A percentile compares a stretch with the other conserved stretches of the same genome.
These are phyloP conservation scores for Gossypium turneri DNA, from an alignment of 345 rosid genomes.

Conservation along the genomic window DNA sequence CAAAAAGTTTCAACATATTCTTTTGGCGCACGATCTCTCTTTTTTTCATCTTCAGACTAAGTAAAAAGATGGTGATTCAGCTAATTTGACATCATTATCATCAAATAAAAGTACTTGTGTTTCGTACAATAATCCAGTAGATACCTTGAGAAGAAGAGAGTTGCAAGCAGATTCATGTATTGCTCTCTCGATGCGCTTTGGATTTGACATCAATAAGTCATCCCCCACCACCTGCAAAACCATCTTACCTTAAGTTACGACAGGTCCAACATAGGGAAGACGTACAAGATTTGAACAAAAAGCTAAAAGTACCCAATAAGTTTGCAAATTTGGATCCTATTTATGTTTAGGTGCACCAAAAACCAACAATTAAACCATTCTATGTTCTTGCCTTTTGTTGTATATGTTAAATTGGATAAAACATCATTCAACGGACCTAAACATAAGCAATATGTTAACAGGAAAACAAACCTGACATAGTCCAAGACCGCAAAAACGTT, in stretches of 20 bases:
- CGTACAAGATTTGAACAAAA: background rate
- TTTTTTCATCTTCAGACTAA: background rate
- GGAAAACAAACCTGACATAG: conserved; percentile 75
- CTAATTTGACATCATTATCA: background rate
- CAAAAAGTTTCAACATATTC: background rate
- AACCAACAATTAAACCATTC: conserved; percentile 6
- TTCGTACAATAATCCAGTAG: conserved; percentile 15
- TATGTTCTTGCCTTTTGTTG: background rate
- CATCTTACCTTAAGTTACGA: conserved; percentile 5
- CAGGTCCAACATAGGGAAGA: conserved; percentile 2
- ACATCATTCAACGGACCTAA: conserved; percentile 4
- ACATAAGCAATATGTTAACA: conserved; percentile 13
- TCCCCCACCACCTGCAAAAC: conserved; percentile 85
- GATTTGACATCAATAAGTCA: conserved; percentile 78
- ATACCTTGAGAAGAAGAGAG: conserved; percentile 92
- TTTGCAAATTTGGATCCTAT: background rate
- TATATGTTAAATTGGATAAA: background rate
- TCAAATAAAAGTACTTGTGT: background rate
- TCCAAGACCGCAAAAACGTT: conserved; percentile 65
- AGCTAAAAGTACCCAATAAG: background rate
- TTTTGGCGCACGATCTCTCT: background rate
- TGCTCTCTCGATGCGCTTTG: conserved; percentile 79
- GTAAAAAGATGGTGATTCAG: background rate
- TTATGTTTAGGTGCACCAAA: background rate
- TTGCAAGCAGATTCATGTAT: conserved; percentile 76